Base-by-base conservation (phyloP, 1,284 basidiomycete species). In the Lentinula novae-zelandiae region DNA sequence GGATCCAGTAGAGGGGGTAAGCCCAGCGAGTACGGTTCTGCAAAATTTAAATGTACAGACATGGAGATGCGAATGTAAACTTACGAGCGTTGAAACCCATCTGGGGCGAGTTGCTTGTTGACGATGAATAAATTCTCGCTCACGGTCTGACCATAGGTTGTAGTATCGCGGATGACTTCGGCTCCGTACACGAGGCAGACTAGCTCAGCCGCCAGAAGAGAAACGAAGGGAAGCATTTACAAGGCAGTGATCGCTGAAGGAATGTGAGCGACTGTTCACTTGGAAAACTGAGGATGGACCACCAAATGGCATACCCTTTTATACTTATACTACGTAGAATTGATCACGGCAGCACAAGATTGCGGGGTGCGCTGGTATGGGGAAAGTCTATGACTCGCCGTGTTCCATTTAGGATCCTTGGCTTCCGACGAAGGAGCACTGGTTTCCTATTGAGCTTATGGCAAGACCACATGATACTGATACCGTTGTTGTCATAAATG, bases 1-100 rank as follows among this genome's bases (percentile, higher is more conserved):
- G 1, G 51, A n/a, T 36, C 12, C 51, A 39, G 12, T 17, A 12
- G 58, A 61, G 9, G 57, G 17, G 34, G 13, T 52, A 36, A 38
- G 36, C 5, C 57, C 57, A 40, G 57, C 57, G 22, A 56, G 50
- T 36, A 62, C 53, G 7, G 60, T 58, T 22, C 57, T 57, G 3
- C 7, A 17, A 17, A 6, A 10, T 6, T 20, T n/a, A 38, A 13
- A 22, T 33, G 40, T 57, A 5, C 33, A 36, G n/a, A 1, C 4
- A 33, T 17, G 27, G 42, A 33, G 33, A 36, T 9, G 20, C 33
- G 27, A 15, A 48, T 15, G 13, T 8, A 34, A 6, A 38, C 57
- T 36, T 40, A 58, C 57, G 46, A 48, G 31, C 57, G 57, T 39
- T 58, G 27, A 51, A 50, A 58, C 15, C 57, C 57, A 50, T 58